Percentiles rank a stretch among this genome's conserved stretches.
Conservation (phyloP, 371 early-diverging fungal genomes). For the Lichtheimia ornata region DNA sequence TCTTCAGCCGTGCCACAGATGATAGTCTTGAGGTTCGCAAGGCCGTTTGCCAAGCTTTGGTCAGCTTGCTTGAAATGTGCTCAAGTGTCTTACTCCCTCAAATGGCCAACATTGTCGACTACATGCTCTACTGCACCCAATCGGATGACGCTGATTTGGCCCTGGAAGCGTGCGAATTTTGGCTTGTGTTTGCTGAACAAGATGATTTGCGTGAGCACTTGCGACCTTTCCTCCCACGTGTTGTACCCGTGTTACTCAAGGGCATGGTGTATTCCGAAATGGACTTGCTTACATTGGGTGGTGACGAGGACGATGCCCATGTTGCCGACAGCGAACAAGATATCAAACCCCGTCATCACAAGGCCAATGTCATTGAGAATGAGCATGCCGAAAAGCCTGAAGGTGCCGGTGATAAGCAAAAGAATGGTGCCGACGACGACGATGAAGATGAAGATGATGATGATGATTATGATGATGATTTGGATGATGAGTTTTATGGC, state of each 20-base stretch:
- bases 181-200: conserved; percentile 94
- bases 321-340: conserved; percentile 88
- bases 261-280: conserved; percentile 95
- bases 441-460: conserved; percentile 83
- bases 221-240: conserved; percentile 73
- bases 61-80: conserved; percentile 80
- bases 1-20: conserved; percentile 85
- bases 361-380: conserved; percentile 75
- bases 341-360: conserved; percentile 92
- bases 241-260: conserved; percentile 90
- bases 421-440: conserved; percentile 26
- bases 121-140: conserved; percentile 91
- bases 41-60: conserved; percentile 91
- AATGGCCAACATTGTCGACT: conserved; percentile 82
- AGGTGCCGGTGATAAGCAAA: conserved; percentile 20
- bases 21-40: conserved; percentile 79
- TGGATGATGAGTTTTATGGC: conserved; percentile 84
- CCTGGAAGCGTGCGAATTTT: conserved; percentile 96
- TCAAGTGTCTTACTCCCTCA: conserved; percentile 83
- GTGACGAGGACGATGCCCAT: conserved; percentile 81
- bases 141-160: conserved; percentile 83
- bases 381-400: conserved; percentile 55
- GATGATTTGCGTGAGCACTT: conserved; percentile 77
- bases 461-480: conserved; percentile 83
- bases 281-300: conserved; percentile 78